phyloP scores from a whole-genome alignment of 2,329 filamentous ascomycete genomes.

The Bipolaris cookei region DNA sequence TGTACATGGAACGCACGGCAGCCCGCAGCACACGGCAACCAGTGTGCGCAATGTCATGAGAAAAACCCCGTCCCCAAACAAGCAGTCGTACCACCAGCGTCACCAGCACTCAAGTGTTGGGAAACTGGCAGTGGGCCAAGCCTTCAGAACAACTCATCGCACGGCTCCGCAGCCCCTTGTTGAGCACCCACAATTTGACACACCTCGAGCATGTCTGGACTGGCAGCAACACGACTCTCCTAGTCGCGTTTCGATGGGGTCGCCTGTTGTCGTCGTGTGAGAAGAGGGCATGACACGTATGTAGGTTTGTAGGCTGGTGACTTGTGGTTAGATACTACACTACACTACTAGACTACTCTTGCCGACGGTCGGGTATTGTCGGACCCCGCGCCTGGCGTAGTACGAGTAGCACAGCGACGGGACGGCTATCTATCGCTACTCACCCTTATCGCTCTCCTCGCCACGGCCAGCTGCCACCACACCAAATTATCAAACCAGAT shows the following conservation, averaged over 20 bases:
- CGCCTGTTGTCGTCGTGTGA: not conserved
- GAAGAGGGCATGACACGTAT: constrained; percentile 7
- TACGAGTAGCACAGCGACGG: constrained; percentile 15
- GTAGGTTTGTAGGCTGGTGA: too few species aligned
- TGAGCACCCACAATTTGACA: constrained; percentile 1
- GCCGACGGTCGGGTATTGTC: constrained; percentile 1
- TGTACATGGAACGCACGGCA: constrained; percentile 1
- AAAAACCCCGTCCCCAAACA: not conserved
- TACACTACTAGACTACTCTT: not conserved
- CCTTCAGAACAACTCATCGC: constrained; percentile 8
- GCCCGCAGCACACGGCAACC: constrained; percentile 6
- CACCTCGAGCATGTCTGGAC: not conserved
- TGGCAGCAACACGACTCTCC: not conserved
- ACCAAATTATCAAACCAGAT: constrained; percentile 24
- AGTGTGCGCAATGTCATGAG: constrained; percentile 6
- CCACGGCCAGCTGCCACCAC: constrained; percentile 21
- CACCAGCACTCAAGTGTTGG: constrained; percentile 5
- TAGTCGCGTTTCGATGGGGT: constrained; percentile 2
- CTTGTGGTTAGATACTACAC: too few species aligned
- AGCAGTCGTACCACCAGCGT: not conserved
- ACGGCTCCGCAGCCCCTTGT: constrained; percentile 5
- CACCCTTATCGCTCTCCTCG: constrained; percentile 23
- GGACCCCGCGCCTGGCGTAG: constrained; percentile 8
- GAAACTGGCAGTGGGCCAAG: constrained; percentile 2
- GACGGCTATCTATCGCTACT: constrained; percentile 18